Evolutionary conservation across 2,329 filamentous ascomycete species (phyloP), one percentile per base, ranked within the genome.

Genomic region (Graphilbum fragrans): DNA sequence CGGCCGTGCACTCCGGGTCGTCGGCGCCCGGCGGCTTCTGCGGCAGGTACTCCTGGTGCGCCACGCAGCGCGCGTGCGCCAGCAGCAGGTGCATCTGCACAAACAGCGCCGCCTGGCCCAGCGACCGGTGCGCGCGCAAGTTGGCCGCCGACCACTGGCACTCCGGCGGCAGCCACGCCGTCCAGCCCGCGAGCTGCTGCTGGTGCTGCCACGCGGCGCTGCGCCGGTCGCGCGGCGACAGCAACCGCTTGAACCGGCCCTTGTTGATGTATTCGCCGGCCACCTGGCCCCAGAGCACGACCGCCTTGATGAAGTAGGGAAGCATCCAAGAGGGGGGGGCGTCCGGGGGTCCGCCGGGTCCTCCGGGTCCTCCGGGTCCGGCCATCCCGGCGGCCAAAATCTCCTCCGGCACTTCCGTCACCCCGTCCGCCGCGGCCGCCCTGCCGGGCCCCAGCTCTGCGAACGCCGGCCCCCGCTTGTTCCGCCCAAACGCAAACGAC

Each of bases 11-110:
- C 8, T n/a, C 8, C 5, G 22, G n/a, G 19, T 11, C 14, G 12
- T 7, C 35, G 8, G 14, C 5, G 4, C 4, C 9, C 19, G 14
- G 12, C 19, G 5, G 21, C 16, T 18, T 27, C 5, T 44, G 42
- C 17, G 42, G 38, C 19, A 44, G 42, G 27, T 44, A 44, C 32
- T 44, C 42, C 18, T 41, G 39, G 14, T 41, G 42, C 33, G 41
- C 37, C 11, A 38, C 38, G 7, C 35, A 44, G 31, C 33, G 42
- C 3, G 35, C 29, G 18, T 41, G 42, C 20, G 37, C 27, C 19
- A 44, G 8, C 21, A 44, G n/a, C 8, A 41, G 31, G 17, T 41
- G 37, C 4, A 44, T 41, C 35, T 44, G 39, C 11, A 41, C 35
- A 32, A 38, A 41, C 18, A 19, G n/a, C 14, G 21, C 14, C 5